Evolutionary conservation across 73 alveolate genomes (phyloP), one percentile per base, ranked within the genome.

Genomic region (Blepharisma japonicum): DNA sequence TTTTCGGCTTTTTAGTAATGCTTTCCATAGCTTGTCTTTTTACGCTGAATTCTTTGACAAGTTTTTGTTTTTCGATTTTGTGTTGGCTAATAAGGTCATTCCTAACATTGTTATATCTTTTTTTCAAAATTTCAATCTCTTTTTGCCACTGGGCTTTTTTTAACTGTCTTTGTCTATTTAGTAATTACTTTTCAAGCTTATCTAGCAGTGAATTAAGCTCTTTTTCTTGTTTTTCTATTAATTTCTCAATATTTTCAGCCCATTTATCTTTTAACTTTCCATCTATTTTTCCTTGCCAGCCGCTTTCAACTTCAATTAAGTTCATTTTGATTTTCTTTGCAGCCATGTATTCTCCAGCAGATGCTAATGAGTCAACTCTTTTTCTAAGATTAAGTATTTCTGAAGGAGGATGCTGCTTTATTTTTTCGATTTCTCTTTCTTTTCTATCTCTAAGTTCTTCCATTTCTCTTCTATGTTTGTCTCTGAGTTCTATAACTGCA

Each of bases 21-120:
- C 74, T 61, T 25, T 61, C 74, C 74, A 61, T 61, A 1, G 80
- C 80, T 45, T 70, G 80, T 70, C 66, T 70, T 25, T 47, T 70
- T 18, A 45, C 66, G 14, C 55, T 18, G 39, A 70, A 70, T 45
- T 70, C 56, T 45, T 70, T 45, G 14, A 20, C 42, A 2, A 70
- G 66, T 70, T 70, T 70, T 45, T 70, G 80, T 5, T 45, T 45
- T 25, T 70, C 80, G 20, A 70, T 39, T 70, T 70, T 70, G 6
- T 70, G 80, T 5, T 70, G 80, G 46, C 5, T 70, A 0, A 45
- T 14, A 8, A 70, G 61, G 25, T 70, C 80, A 45, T 45, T 70
- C 4, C 42, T 45, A 1, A 70, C 80, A 5, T 70, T 70, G 20
- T 45, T 70, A 70, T 45, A 70, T 47, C 80, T 70, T 45, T 70